A percentile compares a stretch with the other conserved stretches of the same genome.
phyloP scores from a whole-genome alignment of 768 basidiomycete genomes.

The Suillus bovinus region DNA sequence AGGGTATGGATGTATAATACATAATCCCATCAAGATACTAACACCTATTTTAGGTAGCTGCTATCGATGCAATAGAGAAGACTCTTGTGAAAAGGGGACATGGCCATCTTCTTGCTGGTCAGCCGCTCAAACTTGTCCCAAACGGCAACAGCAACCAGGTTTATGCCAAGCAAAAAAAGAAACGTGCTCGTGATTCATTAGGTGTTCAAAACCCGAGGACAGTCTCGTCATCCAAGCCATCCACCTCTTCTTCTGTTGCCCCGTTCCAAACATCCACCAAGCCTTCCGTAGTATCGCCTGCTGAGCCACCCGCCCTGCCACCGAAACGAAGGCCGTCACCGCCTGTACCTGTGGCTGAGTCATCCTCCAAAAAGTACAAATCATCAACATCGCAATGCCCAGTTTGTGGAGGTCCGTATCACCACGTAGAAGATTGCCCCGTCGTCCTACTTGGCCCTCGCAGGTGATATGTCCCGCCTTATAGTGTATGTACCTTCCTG shows the following conservation, averaged over 20 bases:
- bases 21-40: constrained; percentile 13
- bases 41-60: constrained; percentile 47
- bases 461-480: constrained; percentile 42
- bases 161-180: constrained; percentile 4
- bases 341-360: constrained; percentile 27
- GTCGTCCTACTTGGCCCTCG: constrained; percentile 50
- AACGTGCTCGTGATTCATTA: not conserved
- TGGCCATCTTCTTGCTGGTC: constrained; percentile 55
- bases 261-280: not conserved
- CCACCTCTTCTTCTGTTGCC: not conserved
- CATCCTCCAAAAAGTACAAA: constrained; percentile 41
- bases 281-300: not conserved
- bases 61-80: constrained; percentile 70
- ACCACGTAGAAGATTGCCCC: constrained; percentile 57
- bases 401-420: constrained; percentile 48
- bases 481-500: constrained; percentile 3
- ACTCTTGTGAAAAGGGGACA: constrained; percentile 58
- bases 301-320: constrained; percentile 13
- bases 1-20: constrained; percentile 52
- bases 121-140: constrained; percentile 60
- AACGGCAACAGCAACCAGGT: constrained; percentile 18
- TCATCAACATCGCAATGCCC: constrained; percentile 38
- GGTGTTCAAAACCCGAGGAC: not conserved
- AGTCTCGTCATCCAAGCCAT: constrained; percentile 9
- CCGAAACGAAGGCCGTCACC: constrained; percentile 41